Percentiles rank a stretch among this genome's conserved stretches.
Evolutionary conservation across 495 filamentous ascomycete species (phyloP).

Genomic region (Podospora pseudocomata): DNA sequence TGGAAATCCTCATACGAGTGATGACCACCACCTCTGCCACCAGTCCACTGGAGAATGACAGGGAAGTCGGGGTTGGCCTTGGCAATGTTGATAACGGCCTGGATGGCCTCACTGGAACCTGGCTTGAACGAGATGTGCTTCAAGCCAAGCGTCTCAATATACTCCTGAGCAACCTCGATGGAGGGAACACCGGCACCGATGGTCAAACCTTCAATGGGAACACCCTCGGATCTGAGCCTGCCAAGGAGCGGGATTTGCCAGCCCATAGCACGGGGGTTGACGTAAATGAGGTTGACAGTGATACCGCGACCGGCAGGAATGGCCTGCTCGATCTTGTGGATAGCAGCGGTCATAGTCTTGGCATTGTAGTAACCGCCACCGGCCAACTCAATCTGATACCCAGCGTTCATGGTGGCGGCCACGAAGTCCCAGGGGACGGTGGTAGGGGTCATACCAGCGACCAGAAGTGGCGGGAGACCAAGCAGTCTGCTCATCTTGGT

Average conservation of each 20-base stretch:
- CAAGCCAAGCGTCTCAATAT: conserved; percentile 88
- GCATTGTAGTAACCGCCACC: conserved; percentile 93
- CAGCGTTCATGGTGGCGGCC: conserved; percentile 91
- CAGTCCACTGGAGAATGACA: conserved; percentile 90
- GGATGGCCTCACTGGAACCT: conserved; percentile 83
- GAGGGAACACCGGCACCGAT: conserved; percentile 93
- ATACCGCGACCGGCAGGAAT: conserved; percentile 92
- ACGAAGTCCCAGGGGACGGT: conserved; percentile 96
- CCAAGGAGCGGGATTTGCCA: conserved; percentile 96
- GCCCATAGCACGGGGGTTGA: conserved; percentile 90
- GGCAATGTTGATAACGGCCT: conserved; percentile 86
- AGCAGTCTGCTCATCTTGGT: conserved; percentile 96
- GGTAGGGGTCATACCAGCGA: conserved; percentile 93
- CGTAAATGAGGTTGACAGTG: conserved; percentile 92
- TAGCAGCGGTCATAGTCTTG: conserved; percentile 80
- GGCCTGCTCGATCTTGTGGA: conserved; percentile 82
- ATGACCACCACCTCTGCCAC: conserved; percentile 88
- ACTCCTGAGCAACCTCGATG: conserved; percentile 89
- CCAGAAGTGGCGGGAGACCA: conserved; percentile 86
- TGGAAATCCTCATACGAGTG: conserved; percentile 97
- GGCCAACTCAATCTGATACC: conserved; percentile 89
- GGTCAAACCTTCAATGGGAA: conserved; percentile 90
- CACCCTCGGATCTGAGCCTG: conserved; percentile 77
- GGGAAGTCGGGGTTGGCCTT: conserved; percentile 84
- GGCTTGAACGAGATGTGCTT: conserved; percentile 97